A percentile compares a stretch with the other conserved stretches of the same genome.
phyloP scores from a whole-genome alignment of 2,329 filamentous ascomycete species.

The Stemphylium vesicarium region DNA sequence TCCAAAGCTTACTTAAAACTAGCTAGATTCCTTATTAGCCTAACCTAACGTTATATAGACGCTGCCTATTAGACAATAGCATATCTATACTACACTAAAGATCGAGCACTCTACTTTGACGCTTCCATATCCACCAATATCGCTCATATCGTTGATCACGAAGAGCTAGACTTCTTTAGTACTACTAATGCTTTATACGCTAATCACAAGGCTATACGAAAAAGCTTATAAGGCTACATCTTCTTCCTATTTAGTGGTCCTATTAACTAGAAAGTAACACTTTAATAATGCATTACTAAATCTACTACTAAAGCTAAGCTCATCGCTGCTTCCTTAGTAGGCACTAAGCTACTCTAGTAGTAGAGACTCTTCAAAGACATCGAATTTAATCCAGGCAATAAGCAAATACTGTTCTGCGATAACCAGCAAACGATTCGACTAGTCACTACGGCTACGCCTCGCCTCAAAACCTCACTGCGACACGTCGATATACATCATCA shows the following conservation, averaged over 20 bases:
- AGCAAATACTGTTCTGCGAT: conserved; percentile 14
- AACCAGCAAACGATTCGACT: conserved; percentile 15
- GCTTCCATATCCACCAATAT: not conserved
- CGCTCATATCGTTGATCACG: conserved; percentile 12
- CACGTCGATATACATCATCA: conserved; percentile 16
- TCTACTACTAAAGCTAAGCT: conserved; percentile 31
- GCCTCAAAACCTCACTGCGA: conserved; percentile 13
- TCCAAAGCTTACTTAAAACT: conserved; percentile 21
- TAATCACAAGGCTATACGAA: conserved; percentile 15
- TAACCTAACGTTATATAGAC: conserved; percentile 16
- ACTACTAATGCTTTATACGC: conserved; percentile 24
- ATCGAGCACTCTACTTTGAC: conserved; percentile 12
- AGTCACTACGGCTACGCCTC: not conserved
- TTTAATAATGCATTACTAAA: conserved; percentile 19
- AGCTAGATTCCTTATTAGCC: conserved; percentile 23
- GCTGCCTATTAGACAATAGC: conserved; percentile 13
- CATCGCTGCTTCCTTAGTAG: conserved; percentile 8
- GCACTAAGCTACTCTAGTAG: conserved; percentile 15
- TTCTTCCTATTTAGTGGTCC: conserved; percentile 24
- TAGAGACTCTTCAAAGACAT: conserved; percentile 19
- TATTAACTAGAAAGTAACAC: conserved; percentile 14
- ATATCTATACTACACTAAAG: conserved; percentile 17
- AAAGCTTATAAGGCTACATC: conserved; percentile 25
- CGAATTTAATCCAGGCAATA: conserved; percentile 11
- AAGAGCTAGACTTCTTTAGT: conserved; percentile 20